Evolutionary conservation across 345 rosid genomes (phyloP).

Genomic region (Bruguiera gymnorhiza): DNA sequence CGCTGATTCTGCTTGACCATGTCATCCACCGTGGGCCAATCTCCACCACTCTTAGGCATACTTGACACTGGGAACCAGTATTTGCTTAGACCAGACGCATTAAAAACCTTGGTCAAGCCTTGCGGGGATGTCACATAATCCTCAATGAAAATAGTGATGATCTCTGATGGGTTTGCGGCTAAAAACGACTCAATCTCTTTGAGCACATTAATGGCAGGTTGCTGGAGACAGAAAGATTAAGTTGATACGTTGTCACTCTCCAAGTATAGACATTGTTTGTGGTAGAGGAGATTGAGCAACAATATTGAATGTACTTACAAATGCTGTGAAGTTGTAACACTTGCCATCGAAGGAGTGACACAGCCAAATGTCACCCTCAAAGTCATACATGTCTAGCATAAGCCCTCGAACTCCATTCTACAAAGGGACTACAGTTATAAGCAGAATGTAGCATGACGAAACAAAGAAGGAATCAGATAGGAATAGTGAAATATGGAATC

Average conservation of each 20-base stretch:
- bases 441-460: not conserved
- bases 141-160: slow-evolving; percentile 86
- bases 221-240: slow-evolving; percentile 32
- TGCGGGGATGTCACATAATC: slow-evolving; percentile 75
- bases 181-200: slow-evolving; percentile 69
- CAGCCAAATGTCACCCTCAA: slow-evolving; percentile 70
- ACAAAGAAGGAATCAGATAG: not conserved
- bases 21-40: slow-evolving; percentile 90
- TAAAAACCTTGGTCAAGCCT: slow-evolving; percentile 80
- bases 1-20: slow-evolving; percentile 84
- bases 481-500: not conserved
- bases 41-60: slow-evolving; percentile 79
- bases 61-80: slow-evolving; percentile 65
- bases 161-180: slow-evolving; percentile 69
- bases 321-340: slow-evolving; percentile 74
- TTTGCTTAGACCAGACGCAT: slow-evolving; percentile 65
- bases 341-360: slow-evolving; percentile 74
- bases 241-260: not conserved
- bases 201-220: slow-evolving; percentile 77
- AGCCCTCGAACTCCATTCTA: slow-evolving; percentile 96
- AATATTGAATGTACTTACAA: slow-evolving; percentile 51
- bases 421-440: slow-evolving; percentile 17
- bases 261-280: not conserved
- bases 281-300: slow-evolving; percentile 4
- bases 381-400: slow-evolving; percentile 92